Evolutionary conservation across 768 basidiomycete species (phyloP).

Genomic region (Boletus pseudopeckii): DNA sequence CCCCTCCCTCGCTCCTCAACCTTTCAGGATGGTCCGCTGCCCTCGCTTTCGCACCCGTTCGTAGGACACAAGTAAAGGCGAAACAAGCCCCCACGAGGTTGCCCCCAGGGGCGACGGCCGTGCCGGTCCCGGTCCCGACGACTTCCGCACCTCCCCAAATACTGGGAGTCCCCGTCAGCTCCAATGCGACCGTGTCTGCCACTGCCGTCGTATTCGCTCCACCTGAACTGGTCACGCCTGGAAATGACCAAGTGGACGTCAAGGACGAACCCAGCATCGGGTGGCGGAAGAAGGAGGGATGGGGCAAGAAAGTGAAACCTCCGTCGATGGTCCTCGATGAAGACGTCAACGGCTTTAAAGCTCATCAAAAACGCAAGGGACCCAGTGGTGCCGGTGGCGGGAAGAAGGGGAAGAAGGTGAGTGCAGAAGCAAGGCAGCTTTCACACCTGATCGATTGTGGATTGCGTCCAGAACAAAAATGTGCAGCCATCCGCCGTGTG

Average conservation of each 20-base stretch:
- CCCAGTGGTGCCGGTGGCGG: constrained; percentile 40
- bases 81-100: constrained; percentile 43
- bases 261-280: constrained; percentile 29
- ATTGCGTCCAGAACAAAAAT: constrained; percentile 53
- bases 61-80: constrained; percentile 57
- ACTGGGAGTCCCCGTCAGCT: constrained; percentile 28
- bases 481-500: constrained; percentile 51
- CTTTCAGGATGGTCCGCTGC: constrained; percentile 80
- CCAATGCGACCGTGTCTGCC: constrained; percentile 38
- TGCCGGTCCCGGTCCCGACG: constrained; percentile 41
- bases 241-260: constrained; percentile 25
- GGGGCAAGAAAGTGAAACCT: constrained; percentile 88
- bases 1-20: neutral
- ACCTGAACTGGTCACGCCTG: constrained; percentile 47
- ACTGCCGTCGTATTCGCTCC: constrained; percentile 72
- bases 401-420: constrained; percentile 61
- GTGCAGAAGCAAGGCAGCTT: constrained; percentile 5
- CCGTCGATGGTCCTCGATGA: constrained; percentile 90
- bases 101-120: constrained; percentile 54
- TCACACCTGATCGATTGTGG: constrained; percentile 1
- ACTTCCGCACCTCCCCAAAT: constrained; percentile 30
- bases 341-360: constrained; percentile 80
- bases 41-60: constrained; percentile 83
- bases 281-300: constrained; percentile 54
- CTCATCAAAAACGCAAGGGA: constrained; percentile 50